Base-by-base conservation (phyloP, 2,329 filamentous ascomycete genomes). In the Sporothrix luriei region DNA sequence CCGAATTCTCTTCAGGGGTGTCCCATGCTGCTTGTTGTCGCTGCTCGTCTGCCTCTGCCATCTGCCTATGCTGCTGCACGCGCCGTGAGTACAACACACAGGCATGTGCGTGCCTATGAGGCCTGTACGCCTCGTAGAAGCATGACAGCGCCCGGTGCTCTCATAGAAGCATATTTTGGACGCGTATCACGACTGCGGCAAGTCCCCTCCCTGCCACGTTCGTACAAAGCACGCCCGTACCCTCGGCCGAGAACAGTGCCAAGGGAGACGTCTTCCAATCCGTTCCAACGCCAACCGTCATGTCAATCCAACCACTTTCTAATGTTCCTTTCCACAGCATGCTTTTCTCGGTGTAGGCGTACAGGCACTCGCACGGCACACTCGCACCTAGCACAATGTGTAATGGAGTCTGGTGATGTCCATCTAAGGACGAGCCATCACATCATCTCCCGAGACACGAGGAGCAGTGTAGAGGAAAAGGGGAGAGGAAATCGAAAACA, bases 111-210 rank as follows among this genome's bases (percentile, higher is more conserved):
- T 33, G 33, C 40, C 66, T n/a, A 4, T 29, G 54, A 16, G 43
- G 26, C 33, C 38, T 69, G 61, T 69, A 38, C 68, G 14, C 59
- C 33, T 21, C 61, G 40, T 48, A 11, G 52, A 67, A 33, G 65
- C 51, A 33, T 21, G 52, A 16, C 21, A 6, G 19, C 40, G 66
- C 54, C 24, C 24, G 21, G 14, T 14, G 21, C 51, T 54, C 46
- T 38, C 62, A 24, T 43, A 54, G 68, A 54, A 43, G 51, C 46
- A 67, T 43, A 68, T 49, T 49, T 16, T n/a, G 24, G 55, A 64
- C 57, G 69, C 48, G 69, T 52, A 68, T 43, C 48, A 57, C 69
- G 38, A 46, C 51, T 21, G 13, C 54, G 54, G 55, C 43, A 61
- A 33, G 21, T 43, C 43, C 19, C 51, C 29, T 19, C 40, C 55